These are phyloP conservation scores for Madurella mycetomatis DNA, from an alignment of 2,329 filamentous ascomycete species.

Conservation along the genomic window DNA sequence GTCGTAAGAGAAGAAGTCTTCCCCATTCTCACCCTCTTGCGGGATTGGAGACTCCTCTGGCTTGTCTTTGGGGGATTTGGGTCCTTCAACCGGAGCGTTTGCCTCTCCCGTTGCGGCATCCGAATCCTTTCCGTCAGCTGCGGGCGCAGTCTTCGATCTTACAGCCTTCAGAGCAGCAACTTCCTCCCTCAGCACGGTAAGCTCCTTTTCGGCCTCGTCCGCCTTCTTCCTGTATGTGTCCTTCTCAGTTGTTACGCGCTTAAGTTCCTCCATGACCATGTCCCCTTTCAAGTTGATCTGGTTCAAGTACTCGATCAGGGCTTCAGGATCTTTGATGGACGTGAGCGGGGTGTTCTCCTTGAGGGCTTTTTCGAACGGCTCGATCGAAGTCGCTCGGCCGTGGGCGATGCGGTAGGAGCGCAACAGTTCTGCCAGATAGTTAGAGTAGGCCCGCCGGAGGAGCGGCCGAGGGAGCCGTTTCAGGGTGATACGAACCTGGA, in stretches of 20 bases:
- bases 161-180: slow-evolving; percentile 43
- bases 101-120: slow-evolving; percentile 27
- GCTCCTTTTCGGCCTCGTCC: slow-evolving; percentile 63
- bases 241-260: slow-evolving; percentile 76
- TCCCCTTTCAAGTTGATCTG: slow-evolving; percentile 81
- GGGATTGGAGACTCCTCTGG: slow-evolving; percentile 32
- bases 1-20: slow-evolving; percentile 91
- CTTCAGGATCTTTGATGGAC: slow-evolving; percentile 78
- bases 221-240: slow-evolving; percentile 74
- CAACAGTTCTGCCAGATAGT: slow-evolving; percentile 61
- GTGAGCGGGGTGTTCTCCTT: slow-evolving; percentile 90
- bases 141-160: slow-evolving; percentile 33
- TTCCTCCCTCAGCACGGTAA: slow-evolving; percentile 55
- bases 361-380: slow-evolving; percentile 86
- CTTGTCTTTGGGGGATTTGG: slow-evolving; percentile 39
- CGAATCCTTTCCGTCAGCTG: slow-evolving; percentile 28
- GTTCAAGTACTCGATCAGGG: slow-evolving; percentile 83
- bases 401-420: slow-evolving; percentile 91
- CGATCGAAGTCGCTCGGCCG: slow-evolving; percentile 77
- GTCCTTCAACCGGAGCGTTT: slow-evolving; percentile 13
- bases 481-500: slow-evolving; percentile 53
- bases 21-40: slow-evolving; percentile 35
- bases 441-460: slow-evolving; percentile 8
- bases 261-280: slow-evolving; percentile 92
- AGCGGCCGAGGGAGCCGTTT: background rate